Evolutionary conservation across 2,329 filamentous ascomycete species (phyloP).

Genomic region (Pseudonectria foliicola): DNA sequence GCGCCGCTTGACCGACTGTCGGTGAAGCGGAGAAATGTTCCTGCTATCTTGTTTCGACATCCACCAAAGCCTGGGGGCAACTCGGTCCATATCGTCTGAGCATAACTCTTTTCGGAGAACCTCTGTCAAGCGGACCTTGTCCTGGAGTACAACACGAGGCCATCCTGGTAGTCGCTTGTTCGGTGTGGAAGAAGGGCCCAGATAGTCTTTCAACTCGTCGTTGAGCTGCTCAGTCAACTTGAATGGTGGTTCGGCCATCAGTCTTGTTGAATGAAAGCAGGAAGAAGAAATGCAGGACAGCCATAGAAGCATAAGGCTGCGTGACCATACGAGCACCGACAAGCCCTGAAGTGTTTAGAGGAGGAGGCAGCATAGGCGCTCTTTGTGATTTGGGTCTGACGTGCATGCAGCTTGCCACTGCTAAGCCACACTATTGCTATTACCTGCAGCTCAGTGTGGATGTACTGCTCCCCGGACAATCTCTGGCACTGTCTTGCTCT

Average conservation of each 20-base stretch:
- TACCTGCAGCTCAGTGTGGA: too few relatives aligned
- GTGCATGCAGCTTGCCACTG: too few relatives aligned
- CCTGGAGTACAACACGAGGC: constrained; percentile 2
- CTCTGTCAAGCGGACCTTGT: constrained; percentile 1
- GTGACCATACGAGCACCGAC: too few relatives aligned
- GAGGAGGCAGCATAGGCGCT: too few relatives aligned
- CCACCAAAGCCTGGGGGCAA: constrained; percentile 11
- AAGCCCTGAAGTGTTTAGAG: too few relatives aligned
- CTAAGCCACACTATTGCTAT: too few relatives aligned
- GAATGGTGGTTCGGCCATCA: background rate
- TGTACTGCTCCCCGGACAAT: too few relatives aligned
- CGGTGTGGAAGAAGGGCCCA: background rate
- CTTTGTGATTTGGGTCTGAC: too few relatives aligned
- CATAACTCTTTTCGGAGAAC: constrained; percentile 3
- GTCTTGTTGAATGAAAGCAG: background rate
- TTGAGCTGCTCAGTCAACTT: background rate
- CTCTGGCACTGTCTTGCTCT: too few relatives aligned
- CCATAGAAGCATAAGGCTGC: too few relatives aligned
- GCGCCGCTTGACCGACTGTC: constrained; percentile 30
- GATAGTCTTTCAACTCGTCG: too few relatives aligned
- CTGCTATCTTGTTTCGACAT: constrained; percentile 13
- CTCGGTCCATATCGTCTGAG: constrained; percentile 3
- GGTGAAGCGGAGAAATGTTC: constrained; percentile 30
- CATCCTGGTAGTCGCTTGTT: constrained; percentile 1
- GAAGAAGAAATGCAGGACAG: too few relatives aligned